Base-by-base conservation (phyloP, 768 basidiomycete species). In the Cubamyces lactineus region DNA sequence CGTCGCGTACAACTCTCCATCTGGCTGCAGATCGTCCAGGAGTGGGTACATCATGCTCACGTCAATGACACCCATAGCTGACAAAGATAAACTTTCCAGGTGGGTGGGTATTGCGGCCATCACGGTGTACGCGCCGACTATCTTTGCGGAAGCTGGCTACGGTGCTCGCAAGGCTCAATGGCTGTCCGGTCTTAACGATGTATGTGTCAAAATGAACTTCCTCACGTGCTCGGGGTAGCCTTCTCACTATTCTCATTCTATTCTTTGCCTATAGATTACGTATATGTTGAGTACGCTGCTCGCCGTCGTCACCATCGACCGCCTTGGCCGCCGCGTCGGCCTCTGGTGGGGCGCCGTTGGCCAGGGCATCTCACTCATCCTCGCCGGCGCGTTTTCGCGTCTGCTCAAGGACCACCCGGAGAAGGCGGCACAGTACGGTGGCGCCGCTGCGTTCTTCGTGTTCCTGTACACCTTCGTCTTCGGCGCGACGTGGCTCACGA, bases 21-120 rank as follows among this genome's bases (percentile, higher is more conserved):
- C 54, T 80, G 79, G 79, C 67, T 80, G 38, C 79, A 80, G 62
- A 80, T 80, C 46, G 69, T 80, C 7, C 79, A 80, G 63, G 79
- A 79, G 76, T 78, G 59, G 16, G 73, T 70, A 2, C 11, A n/a
- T 19, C 24, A 23, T 15, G 28, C 13, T 38, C 47, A 5, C 16
- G 13, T 40, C 24, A 23, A 41, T 3, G 15, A 12, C 30, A 7
- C 11, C 12, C 16, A 2, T 23, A 19, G 16, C 67, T 66, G 34
- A 64, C 51, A 11, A 24, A 8, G 11, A 17, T n/a, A 2, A 7
- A 30, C 19, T 12, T 40, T 5, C 6, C 49, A 77, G 76, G 67
- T 80, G 79, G 79, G 75, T 78, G 17, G 79, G 79, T 12, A 79
- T 80, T 39, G 78, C 79, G 34, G 78, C 79, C 5, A 78, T 80